These are phyloP conservation scores for Helicocarpus griseus DNA, from an alignment of 2,329 filamentous ascomycete species.

Conservation along the genomic window DNA sequence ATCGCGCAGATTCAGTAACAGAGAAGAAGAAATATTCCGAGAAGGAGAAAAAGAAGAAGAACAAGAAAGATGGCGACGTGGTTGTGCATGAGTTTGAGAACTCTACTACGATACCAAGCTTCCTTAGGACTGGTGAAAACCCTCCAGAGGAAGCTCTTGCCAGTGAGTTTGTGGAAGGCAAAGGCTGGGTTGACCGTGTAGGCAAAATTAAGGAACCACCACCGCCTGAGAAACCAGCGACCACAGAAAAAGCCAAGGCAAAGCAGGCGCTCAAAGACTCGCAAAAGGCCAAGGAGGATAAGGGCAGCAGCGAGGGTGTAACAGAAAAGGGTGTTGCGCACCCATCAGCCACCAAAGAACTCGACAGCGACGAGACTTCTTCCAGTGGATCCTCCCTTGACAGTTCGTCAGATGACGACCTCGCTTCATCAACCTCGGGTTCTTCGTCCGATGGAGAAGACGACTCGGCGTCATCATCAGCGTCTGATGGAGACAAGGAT, in stretches of 20 bases:
- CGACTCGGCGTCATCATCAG: too few relatives aligned
- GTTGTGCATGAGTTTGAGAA: constrained; percentile 84
- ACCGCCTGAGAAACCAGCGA: constrained; percentile 17
- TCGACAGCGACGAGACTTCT: constrained; percentile 19
- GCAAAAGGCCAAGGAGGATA: constrained; percentile 9
- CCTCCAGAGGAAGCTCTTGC: constrained; percentile 39
- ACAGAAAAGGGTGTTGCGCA: constrained; percentile 12
- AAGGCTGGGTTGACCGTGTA: constrained; percentile 76
- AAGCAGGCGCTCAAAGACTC: constrained; percentile 10
- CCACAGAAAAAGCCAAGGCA: constrained; percentile 22
- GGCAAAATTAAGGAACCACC: constrained; percentile 55
- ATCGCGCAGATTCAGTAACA: constrained; percentile 27
- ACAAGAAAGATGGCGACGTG: constrained; percentile 53
- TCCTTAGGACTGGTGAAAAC: constrained; percentile 53
- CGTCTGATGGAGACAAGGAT: too few relatives aligned
- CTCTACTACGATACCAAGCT: constrained; percentile 71
- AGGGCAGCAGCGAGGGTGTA: constrained; percentile 2
- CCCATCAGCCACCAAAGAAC: constrained; percentile 20
- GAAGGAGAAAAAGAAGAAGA: constrained; percentile 52
- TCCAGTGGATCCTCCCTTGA: constrained; percentile 18
- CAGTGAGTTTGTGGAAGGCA: constrained; percentile 65
- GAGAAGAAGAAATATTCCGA: constrained; percentile 9
- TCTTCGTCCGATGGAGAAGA: too few relatives aligned
- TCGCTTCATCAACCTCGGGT: too few relatives aligned
- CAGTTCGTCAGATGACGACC: constrained; percentile 16